Evolutionary conservation across 148 eudicot genomes (phyloP).

Genomic region (Linanthus parryae): DNA sequence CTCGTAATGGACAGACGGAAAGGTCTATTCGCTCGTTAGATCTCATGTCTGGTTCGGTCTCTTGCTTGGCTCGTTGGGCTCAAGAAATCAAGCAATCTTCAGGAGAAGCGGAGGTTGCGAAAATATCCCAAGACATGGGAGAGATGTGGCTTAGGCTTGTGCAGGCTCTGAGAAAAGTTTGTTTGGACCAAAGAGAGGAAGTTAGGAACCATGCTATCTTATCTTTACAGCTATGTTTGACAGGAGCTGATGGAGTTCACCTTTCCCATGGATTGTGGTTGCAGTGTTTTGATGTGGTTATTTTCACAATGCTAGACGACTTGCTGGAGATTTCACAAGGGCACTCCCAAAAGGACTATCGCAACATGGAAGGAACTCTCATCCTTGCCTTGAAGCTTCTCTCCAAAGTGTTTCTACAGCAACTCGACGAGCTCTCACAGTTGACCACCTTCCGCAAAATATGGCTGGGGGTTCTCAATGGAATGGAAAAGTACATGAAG

Average conservation of each 20-base stretch:
- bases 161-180: slow-evolving; percentile 71
- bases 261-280: slow-evolving; percentile 52
- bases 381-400: slow-evolving; percentile 51
- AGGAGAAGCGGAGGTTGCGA: slow-evolving; percentile 42
- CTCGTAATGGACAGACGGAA: slow-evolving; percentile 64
- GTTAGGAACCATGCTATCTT: slow-evolving; percentile 66
- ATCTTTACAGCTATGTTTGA: slow-evolving; percentile 53
- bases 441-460: slow-evolving; percentile 58
- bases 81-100: slow-evolving; percentile 42
- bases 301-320: slow-evolving; percentile 70
- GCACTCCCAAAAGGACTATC: slow-evolving; percentile 63
- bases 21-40: slow-evolving; percentile 58
- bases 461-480: slow-evolving; percentile 63
- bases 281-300: slow-evolving; percentile 70
- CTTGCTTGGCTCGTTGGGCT: slow-evolving; percentile 52
- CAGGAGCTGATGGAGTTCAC: slow-evolving; percentile 38
- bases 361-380: slow-evolving; percentile 74
- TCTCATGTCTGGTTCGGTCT: slow-evolving; percentile 61
- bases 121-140: slow-evolving; percentile 62
- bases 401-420: slow-evolving; percentile 48
- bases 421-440: slow-evolving; percentile 46
- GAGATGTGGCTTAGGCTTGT: slow-evolving; percentile 89
- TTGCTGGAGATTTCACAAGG: slow-evolving; percentile 57
- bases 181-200: slow-evolving; percentile 78
- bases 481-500: slow-evolving; percentile 68